Evolutionary conservation across 495 filamentous ascomycete species (phyloP).

Genomic region (Penicillium verhagenii): DNA sequence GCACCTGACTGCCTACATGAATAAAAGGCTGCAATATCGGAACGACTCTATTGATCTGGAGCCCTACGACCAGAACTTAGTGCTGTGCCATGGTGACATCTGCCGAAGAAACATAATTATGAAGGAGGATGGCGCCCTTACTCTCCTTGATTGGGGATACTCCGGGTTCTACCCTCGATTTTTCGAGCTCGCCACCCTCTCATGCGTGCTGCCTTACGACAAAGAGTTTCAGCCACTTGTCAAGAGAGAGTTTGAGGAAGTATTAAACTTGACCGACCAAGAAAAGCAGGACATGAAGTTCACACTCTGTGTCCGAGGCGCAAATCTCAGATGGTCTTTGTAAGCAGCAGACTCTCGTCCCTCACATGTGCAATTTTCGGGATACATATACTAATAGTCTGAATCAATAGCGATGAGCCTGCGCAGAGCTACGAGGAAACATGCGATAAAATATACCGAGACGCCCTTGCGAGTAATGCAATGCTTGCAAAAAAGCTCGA

Average conservation of each 20-base stretch:
- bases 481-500: neutral
- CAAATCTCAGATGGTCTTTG: conserved; percentile 15
- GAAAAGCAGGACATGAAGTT: conserved; percentile 23
- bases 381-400: neutral
- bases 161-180: conserved; percentile 17
- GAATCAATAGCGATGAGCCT: neutral
- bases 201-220: conserved; percentile 16
- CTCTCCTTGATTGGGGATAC: conserved; percentile 19
- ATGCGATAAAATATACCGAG: neutral
- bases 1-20: conserved; percentile 17
- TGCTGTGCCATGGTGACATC: conserved; percentile 7
- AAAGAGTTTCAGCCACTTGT: conserved; percentile 9
- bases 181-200: conserved; percentile 17
- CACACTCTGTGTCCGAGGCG: conserved; percentile 12
- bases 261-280: conserved; percentile 14
- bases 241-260: conserved; percentile 14
- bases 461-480: neutral
- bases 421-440: neutral
- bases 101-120: conserved; percentile 18
- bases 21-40: conserved; percentile 16
- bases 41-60: conserved; percentile 18
- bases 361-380: neutral
- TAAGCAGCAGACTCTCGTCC: neutral
- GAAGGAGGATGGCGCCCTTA: conserved; percentile 14
- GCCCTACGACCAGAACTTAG: conserved; percentile 4